Evolutionary conservation across 73 alveolate genomes (phyloP).

Genomic region (Paramecium octaurelia): DNA sequence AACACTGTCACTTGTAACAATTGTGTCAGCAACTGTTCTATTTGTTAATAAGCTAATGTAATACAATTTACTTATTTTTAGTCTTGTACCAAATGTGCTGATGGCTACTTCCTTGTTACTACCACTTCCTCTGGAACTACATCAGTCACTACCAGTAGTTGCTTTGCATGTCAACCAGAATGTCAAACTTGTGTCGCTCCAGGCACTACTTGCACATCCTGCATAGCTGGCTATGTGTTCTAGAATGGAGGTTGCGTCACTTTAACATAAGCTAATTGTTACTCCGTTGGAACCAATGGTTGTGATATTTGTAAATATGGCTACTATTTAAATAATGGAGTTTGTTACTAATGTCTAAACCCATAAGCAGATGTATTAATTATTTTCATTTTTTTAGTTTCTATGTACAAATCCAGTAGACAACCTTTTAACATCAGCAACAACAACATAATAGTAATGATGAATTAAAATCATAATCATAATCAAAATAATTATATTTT

Average conservation of each 20-base stretch:
- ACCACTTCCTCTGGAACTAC: not conserved
- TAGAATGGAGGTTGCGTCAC: conserved; percentile 46
- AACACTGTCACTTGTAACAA: not conserved
- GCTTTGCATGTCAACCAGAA: not conserved
- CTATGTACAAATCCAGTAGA: conserved; percentile 9
- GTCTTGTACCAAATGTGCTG: conserved; percentile 14
- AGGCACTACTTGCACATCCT: not conserved
- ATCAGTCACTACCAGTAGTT: not conserved
- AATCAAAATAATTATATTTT: not conserved
- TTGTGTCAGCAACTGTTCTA: not conserved
- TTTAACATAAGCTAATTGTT: conserved; percentile 10
- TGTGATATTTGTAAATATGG: conserved; percentile 21
- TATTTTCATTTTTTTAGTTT: not conserved
- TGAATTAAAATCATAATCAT: not conserved
- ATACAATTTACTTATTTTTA: not conserved
- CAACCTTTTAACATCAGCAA: not conserved
- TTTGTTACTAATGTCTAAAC: not conserved
- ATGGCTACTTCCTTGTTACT: not conserved
- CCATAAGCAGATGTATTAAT: conserved; percentile 9
- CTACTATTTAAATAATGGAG: not conserved
- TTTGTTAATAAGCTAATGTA: not conserved
- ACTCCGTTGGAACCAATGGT: not conserved
- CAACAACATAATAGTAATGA: not conserved
- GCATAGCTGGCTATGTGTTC: conserved; percentile 1
- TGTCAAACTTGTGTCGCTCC: conserved; percentile 20